A percentile compares a stretch with the other conserved stretches of the same genome.
Conservation (phyloP, 768 basidiomycete species). For the Xanthoconium stramineum region DNA sequence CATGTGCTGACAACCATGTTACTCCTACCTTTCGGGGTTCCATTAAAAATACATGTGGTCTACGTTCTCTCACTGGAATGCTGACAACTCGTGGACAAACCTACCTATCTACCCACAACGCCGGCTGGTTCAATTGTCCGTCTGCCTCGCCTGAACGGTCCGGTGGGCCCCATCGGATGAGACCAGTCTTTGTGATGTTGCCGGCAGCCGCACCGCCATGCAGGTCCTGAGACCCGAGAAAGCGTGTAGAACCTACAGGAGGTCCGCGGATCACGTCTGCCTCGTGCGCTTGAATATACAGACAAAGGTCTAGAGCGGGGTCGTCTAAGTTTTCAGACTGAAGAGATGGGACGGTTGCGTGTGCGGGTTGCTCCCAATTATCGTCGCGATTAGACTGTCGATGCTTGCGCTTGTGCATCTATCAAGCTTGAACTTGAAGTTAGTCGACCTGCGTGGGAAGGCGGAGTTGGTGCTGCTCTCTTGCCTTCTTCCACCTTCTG, state of each 20-base stretch:
- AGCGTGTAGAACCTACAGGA: conserved; percentile 35
- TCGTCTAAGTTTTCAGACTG: conserved; percentile 5
- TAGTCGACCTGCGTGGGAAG: no score
- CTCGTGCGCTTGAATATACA: conserved; percentile 72
- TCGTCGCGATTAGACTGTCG: conserved; percentile 11
- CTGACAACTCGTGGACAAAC: conserved; percentile 33
- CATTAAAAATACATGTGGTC: conserved; percentile 4
- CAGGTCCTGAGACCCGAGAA: conserved; percentile 30
- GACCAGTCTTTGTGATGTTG: conserved; percentile 26
- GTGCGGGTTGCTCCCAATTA: conserved; percentile 6
- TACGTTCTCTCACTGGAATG: conserved; percentile 4
- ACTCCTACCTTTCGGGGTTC: conserved; percentile 9
- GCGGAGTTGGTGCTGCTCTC: no score
- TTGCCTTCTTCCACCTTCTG: no score
- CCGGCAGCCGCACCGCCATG: conserved; percentile 3
- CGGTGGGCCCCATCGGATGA: conserved; percentile 33
- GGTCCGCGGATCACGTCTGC: conserved; percentile 64
- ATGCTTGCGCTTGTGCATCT: conserved; percentile 29
- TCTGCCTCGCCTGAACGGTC: conserved; percentile 10
- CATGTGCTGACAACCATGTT: conserved; percentile 6
- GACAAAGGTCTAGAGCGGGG: conserved; percentile 23
- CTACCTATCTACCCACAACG: conserved; percentile 83
- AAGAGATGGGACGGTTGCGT: not conserved
- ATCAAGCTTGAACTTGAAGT: no score
- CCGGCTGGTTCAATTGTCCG: not conserved